A percentile compares a stretch with the other conserved stretches of the same genome.
Evolutionary conservation across 1,284 basidiomycete species (phyloP).

Genomic region (Pseudomicrostroma phylloplanum): DNA sequence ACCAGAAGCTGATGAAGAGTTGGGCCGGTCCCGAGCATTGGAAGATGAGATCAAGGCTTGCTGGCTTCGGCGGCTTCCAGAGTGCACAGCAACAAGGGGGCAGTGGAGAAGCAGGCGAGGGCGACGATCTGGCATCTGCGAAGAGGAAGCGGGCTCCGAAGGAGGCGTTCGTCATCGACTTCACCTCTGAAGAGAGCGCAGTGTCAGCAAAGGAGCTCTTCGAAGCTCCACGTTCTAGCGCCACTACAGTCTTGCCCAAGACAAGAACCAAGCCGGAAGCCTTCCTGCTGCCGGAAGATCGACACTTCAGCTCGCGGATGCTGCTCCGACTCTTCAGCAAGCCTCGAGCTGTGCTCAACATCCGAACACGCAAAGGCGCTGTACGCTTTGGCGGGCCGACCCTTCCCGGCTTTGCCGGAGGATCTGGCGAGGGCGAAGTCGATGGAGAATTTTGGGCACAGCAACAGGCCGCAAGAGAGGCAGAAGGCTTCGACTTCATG

Average conservation of each 20-base stretch:
- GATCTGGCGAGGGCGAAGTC: slow-evolving; percentile 61
- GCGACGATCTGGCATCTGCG: not conserved
- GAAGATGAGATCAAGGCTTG: slow-evolving; percentile 61
- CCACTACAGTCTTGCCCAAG: slow-evolving; percentile 52
- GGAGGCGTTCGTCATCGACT: slow-evolving; percentile 81
- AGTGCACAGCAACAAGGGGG: not conserved
- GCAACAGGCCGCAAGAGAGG: slow-evolving; percentile 61
- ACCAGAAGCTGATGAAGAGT: slow-evolving; percentile 79
- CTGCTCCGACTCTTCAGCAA: slow-evolving; percentile 89
- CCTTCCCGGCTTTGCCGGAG: slow-evolving; percentile 5
- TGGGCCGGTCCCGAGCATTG: slow-evolving; percentile 99
- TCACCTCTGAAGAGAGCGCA: slow-evolving; percentile 60
- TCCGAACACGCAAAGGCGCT: slow-evolving; percentile 62
- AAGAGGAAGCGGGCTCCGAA: slow-evolving; percentile 48
- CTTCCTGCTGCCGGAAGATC: slow-evolving; percentile 85
- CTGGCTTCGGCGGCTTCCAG: not conserved
- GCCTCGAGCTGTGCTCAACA: slow-evolving; percentile 53
- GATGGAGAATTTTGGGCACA: slow-evolving; percentile 94
- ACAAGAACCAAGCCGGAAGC: slow-evolving; percentile 48
- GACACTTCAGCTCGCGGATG: slow-evolving; percentile 88
- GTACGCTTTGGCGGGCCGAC: not conserved
- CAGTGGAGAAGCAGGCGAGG: not conserved
- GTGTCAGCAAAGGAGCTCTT: slow-evolving; percentile 75
- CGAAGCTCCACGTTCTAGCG: slow-evolving; percentile 50
- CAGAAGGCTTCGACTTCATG: slow-evolving; percentile 15